Evolutionary conservation across 306 rosid genomes (phyloP), one percentile per base, ranked within the genome.

Genomic region (Astragalus glycyphyllos): DNA sequence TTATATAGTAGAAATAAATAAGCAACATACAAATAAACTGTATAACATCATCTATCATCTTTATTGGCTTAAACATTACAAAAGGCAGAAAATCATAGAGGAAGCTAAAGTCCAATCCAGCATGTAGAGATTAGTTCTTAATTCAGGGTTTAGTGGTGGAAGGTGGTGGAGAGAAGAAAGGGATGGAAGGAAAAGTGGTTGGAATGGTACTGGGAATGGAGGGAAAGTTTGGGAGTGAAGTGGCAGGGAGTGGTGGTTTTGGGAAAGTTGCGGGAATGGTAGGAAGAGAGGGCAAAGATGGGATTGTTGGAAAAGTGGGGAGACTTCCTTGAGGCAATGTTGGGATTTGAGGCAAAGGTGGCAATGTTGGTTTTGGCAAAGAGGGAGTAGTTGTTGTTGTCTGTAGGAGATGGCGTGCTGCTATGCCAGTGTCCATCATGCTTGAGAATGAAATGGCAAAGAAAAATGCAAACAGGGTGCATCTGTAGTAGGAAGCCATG

Each of bases 381-480:
- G 45, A 11, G 11, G 80, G 70, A 5, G 56, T 34, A 0, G 56
- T 6, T 20, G 59, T 15, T 0, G 56, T 7, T 13, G 59, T 15
- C 29, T 60, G 65, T 29, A 64, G 20, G 11, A 71, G 73, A 13
- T 65, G 14, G 56, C 73, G 67, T 40, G 62, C 53, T 45, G 31
- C 73, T 1, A 55, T 2, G 58, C 68, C 60, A 8, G 10, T 40
- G 15, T 72, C 56, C 34, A 78, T 46, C 34, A 78, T 46, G 48
- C 20, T 47, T 65, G 77, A 56, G 38, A 78, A 56, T 26, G 63
- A 71, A 23, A 71, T 4, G 13, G 57, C 74, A 64, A 78, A 14
- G 49, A 37, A 11, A 1, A 78, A n/a, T 32, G 63, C 73, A 11
- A 65, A 46, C 8, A 69, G 12, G 49, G 65, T 23, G 73, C 17